phyloP scores from a whole-genome alignment of 371 early-diverging fungal genomes.

The Syncephalis plumigaleata region DNA sequence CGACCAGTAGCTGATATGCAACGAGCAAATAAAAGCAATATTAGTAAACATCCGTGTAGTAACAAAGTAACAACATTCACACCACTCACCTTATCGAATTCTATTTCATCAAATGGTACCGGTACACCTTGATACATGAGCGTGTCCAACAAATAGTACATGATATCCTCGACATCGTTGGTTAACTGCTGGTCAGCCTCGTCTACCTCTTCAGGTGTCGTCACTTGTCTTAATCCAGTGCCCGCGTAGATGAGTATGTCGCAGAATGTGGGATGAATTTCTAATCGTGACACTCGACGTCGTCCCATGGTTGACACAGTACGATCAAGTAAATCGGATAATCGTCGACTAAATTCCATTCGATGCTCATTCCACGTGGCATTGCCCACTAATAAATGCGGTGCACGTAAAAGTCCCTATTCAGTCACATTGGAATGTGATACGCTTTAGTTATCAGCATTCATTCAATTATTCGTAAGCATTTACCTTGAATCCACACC shows the following conservation, averaged over 20 bases:
- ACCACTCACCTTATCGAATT: constrained; percentile 24
- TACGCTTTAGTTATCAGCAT: too few relatives aligned
- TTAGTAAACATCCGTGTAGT: not conserved
- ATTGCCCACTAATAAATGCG: constrained; percentile 44
- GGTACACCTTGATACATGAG: constrained; percentile 28
- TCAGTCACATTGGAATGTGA: too few relatives aligned
- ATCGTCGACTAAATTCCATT: constrained; percentile 10
- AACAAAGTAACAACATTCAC: not conserved
- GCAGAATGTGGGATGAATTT: too few relatives aligned
- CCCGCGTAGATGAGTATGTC: constrained; percentile 18
- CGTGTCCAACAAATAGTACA: constrained; percentile 46
- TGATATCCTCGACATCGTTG: constrained; percentile 41
- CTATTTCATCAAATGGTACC: constrained; percentile 26
- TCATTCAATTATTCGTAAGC: too few relatives aligned
- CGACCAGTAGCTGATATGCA: constrained; percentile 16
- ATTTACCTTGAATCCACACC: too few relatives aligned
- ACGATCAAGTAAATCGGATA: constrained; percentile 5
- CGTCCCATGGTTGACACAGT: constrained; percentile 2
- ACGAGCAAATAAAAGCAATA: constrained; percentile 9
- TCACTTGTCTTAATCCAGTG: constrained; percentile 28
- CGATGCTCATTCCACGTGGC: constrained; percentile 6
- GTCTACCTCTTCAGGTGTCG: constrained; percentile 30
- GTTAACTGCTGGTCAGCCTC: constrained; percentile 10
- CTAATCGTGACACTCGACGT: too few relatives aligned
- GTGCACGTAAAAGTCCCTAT: too few relatives aligned